Evolutionary conservation across 495 filamentous ascomycete genomes (phyloP), one percentile per base, ranked within the genome.

Genomic region (Penicillium verhagenii): DNA sequence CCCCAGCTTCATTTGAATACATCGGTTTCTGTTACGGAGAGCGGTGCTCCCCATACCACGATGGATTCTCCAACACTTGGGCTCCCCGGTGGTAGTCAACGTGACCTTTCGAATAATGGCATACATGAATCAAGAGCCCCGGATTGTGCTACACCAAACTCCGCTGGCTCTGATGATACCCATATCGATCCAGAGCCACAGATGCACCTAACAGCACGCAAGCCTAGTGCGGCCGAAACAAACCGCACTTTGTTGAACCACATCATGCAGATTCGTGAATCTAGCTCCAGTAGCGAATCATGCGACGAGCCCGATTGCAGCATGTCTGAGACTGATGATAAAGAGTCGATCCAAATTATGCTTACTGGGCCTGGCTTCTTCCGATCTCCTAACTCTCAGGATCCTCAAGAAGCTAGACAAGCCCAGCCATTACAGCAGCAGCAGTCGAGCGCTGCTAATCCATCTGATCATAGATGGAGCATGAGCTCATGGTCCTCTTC

Each of bases 11-110:
- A 68, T 19, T 52, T 74, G 40, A 56, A 73, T 42, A 73, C 71
- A 4, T 45, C 20, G 13, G 20, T 28, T 8, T 13, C 20, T 2
- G 45, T 6, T 48, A 54, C 19, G 61, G 52, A 35, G 29, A 24
- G 37, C 13, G 52, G 56, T 35, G 45, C 24, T 1, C 53, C 52
- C n/a, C 54, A 60, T 8, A 65, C 62, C 14, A 63, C 66, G 6
- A 74, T 72, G 62, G 87, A 91, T 56, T 91, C 88, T 20, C 86
- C 87, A 9, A 89, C 82, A 1, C 70, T 94, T 21, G 89, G 90
- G 11, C 81, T 86, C 46, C 82, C 84, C 10, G 81, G 80, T 29
- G 77, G 76, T 39, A 83, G 84, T 49, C 72, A 78, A 19, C 53
- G 60, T 26, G 68, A 69, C 28, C 64, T 67, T 75, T 47, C 70